A percentile compares a stretch with the other conserved stretches of the same genome.
Conservation (phyloP, 2,329 filamentous ascomycete genomes). For the Epichloe gansuensis region DNA sequence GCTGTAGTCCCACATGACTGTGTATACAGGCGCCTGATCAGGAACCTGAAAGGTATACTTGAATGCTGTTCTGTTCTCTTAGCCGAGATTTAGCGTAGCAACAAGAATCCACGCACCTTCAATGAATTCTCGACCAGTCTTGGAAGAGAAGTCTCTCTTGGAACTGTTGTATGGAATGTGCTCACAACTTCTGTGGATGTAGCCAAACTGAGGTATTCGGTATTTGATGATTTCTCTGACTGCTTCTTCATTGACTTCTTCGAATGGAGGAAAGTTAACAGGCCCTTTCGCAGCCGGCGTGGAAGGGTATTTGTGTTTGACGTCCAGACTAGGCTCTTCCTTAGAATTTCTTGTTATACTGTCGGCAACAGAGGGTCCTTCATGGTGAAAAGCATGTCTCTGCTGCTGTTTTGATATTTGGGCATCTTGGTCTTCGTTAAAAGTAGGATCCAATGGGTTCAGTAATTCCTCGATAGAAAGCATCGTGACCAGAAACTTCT, state of each 20-base stretch:
- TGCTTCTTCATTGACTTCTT: constrained; percentile 43
- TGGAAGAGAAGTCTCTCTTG: constrained; percentile 78
- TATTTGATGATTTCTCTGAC: constrained; percentile 40
- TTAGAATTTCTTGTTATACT: background rate
- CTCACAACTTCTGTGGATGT: constrained; percentile 47
- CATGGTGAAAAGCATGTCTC: background rate
- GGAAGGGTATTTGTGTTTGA: background rate
- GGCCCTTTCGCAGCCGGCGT: background rate
- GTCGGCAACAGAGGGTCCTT: background rate
- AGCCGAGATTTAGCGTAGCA: background rate
- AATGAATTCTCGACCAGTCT: constrained; percentile 78
- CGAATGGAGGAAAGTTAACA: constrained; percentile 60
- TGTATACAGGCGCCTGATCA: constrained; percentile 51
- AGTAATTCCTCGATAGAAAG: constrained; percentile 3
- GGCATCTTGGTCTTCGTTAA: background rate
- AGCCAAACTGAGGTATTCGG: constrained; percentile 50
- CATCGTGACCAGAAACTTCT: background rate
- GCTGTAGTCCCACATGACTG: constrained; percentile 95
- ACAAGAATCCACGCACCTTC: constrained; percentile 48
- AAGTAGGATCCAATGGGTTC: background rate
- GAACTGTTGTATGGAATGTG: constrained; percentile 92
- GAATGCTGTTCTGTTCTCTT: constrained; percentile 44
- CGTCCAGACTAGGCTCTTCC: background rate
- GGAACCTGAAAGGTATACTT: constrained; percentile 71
- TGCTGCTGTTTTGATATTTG: background rate